Percentiles rank a stretch among this genome's conserved stretches.
Evolutionary conservation across 225 moss, liverwort and hornwort genomes (phyloP).

Genomic region (Polytrichum formosum): DNA sequence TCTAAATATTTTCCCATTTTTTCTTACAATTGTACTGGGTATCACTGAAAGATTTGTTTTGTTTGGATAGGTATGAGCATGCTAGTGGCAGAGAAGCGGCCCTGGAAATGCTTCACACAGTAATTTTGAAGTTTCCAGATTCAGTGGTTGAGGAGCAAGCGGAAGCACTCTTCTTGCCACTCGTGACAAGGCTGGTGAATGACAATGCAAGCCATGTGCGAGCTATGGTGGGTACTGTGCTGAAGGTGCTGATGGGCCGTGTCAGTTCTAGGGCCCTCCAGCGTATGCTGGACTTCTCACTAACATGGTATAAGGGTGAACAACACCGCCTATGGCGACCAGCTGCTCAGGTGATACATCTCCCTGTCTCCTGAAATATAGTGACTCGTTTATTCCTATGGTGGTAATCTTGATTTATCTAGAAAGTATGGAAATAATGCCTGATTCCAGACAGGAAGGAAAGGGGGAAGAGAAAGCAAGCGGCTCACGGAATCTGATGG

Average conservation of each 20-base stretch:
- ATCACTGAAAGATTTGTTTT: neutral
- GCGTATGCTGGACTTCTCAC: constrained; percentile 70
- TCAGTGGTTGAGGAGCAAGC: constrained; percentile 85
- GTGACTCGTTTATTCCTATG: no score
- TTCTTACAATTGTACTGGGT: no score
- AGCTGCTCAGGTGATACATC: constrained; percentile 74
- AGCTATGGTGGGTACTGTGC: constrained; percentile 82
- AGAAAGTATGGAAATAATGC: no score
- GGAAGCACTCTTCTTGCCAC: constrained; percentile 81
- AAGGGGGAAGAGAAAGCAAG: no score
- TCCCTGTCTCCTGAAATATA: neutral
- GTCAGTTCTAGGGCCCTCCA: constrained; percentile 55
- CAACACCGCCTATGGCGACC: constrained; percentile 76
- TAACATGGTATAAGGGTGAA: constrained; percentile 80
- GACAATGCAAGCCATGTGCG: constrained; percentile 91
- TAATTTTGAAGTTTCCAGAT: constrained; percentile 86
- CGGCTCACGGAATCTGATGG: no score
- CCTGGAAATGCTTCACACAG: constrained; percentile 90
- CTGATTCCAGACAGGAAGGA: no score
- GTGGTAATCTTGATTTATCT: no score
- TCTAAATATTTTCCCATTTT: no score
- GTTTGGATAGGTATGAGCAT: constrained; percentile 67
- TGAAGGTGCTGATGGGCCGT: constrained; percentile 82
- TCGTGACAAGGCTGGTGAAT: constrained; percentile 91
- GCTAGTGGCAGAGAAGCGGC: constrained; percentile 91